Evolutionary conservation across 2,329 filamentous ascomycete species (phyloP).

Genomic region (Gremmenia infestans): DNA sequence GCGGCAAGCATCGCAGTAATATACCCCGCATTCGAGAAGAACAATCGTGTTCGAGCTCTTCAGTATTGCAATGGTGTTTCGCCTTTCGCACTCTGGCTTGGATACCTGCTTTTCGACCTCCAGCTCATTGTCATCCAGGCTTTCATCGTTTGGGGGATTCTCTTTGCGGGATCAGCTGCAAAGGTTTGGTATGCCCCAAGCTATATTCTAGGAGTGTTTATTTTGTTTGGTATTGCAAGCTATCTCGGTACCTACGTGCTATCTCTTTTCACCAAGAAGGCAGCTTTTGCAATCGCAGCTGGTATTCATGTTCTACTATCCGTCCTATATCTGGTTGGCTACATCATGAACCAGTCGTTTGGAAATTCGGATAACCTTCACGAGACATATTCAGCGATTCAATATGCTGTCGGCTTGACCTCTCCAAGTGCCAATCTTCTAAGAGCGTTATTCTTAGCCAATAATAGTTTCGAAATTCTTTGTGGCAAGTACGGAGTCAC

Average conservation of each 20-base stretch:
- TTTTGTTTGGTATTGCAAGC: conserved; percentile 26
- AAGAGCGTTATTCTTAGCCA: conserved; percentile 49
- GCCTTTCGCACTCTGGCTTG: conserved; percentile 25
- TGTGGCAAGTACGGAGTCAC: conserved; percentile 24
- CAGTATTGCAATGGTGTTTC: conserved; percentile 28
- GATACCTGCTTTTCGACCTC: conserved; percentile 25
- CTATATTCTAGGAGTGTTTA: conserved; percentile 22
- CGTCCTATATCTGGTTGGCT: conserved; percentile 44
- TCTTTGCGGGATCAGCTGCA: conserved; percentile 15
- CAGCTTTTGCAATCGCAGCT: conserved; percentile 25
- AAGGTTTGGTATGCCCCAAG: conserved; percentile 18
- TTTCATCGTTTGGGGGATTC: conserved; percentile 20
- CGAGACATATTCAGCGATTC: conserved; percentile 45
- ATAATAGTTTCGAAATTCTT: conserved; percentile 21
- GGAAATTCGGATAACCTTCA: conserved; percentile 48
- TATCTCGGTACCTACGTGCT: conserved; percentile 25
- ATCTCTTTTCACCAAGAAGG: conserved; percentile 24
- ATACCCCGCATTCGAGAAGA: conserved; percentile 25
- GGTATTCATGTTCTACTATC: conserved; percentile 34
- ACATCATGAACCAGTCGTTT: conserved; percentile 52
- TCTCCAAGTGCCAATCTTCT: conserved; percentile 55
- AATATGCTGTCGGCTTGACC: conserved; percentile 52
- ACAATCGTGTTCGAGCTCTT: conserved; percentile 23
- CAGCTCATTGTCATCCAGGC: conserved; percentile 24
- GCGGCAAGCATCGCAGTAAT: conserved; percentile 23